Conservation (phyloP, 345 rosid genomes). For the Gynandropsis gynandra region DNA sequence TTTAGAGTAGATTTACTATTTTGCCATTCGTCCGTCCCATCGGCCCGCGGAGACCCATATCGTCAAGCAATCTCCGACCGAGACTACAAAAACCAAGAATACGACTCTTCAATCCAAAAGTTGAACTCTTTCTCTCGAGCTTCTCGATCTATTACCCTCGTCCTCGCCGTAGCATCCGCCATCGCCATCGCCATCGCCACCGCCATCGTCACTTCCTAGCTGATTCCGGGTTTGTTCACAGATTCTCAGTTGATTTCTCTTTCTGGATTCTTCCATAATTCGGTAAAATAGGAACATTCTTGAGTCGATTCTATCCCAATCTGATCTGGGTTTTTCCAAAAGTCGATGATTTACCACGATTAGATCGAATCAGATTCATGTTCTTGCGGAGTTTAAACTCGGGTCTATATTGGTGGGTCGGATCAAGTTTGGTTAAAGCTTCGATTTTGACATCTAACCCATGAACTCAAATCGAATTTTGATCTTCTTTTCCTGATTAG, state of each 20-base stretch:
- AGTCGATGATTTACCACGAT: not conserved
- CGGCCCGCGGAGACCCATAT: no score
- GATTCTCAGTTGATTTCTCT: not conserved
- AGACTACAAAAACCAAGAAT: no score
- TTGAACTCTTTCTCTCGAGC: not conserved
- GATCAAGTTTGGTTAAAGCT: not conserved
- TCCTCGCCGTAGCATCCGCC: not conserved
- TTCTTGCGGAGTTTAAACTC: not conserved
- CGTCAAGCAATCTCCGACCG: no score
- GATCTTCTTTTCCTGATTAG: slow-evolving; percentile 1
- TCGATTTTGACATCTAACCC: not conserved
- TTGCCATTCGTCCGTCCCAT: no score
- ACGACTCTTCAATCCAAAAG: no score
- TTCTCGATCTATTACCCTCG: not conserved
- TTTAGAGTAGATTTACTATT: no score
- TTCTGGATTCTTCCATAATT: not conserved
- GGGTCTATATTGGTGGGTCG: not conserved
- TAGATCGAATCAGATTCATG: slow-evolving; percentile 7
- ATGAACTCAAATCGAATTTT: not conserved
- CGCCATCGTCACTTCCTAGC: slow-evolving; percentile 1
- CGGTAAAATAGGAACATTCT: not conserved
- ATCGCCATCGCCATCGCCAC: not conserved
- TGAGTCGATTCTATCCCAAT: slow-evolving; percentile 7
- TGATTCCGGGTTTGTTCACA: slow-evolving; percentile 18
- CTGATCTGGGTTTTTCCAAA: slow-evolving; percentile 17